Evolutionary conservation across 2,329 filamentous ascomycete species (phyloP), one percentile per base, ranked within the genome.

Genomic region (Xylariaceae sp.): DNA sequence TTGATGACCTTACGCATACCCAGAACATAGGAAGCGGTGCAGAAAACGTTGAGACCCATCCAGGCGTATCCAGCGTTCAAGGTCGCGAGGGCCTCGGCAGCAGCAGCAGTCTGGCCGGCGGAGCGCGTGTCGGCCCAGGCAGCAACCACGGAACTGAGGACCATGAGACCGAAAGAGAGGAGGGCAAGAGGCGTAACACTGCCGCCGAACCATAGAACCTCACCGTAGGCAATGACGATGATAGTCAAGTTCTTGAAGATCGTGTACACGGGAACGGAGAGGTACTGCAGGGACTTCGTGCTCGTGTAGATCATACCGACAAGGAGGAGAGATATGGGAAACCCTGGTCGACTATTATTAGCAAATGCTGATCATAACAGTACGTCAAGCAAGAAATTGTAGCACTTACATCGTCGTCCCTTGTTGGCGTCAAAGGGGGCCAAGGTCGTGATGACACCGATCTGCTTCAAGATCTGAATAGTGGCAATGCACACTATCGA

Each of bases 181-280:
- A 99, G 84, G 2, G 92, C 87, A 75, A 96, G 86, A 51, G 88
- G 84, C 13, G 89, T 92, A 61, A 99, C 93, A 53, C 87, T 91
- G 71, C 93, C 93, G 63, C 94, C 94, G 68, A 99, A 99, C 92
- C 93, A 97, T 56, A 99, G 83, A 35, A 99, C 93, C 77, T 99
- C 94, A 67, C 94, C 94, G 68, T 99, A 99, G 58, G 94, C 94
- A 71, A 97, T 99, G 65, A 97, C 86, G 70, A 99, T 97, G 75
- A 96, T 99, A 62, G 94, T 97, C 80, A 99, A 77, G 79, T 99
- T 99, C 84, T 99, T 99, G 84, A 99, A 99, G 74, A 99, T 99
- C 58, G 94, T 99, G 78, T 99, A 99, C 30, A 99, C 94, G 23
- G 94, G 94, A 58, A 99, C 96, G 37, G 92, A 97, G 62, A 99